phyloP scores from a whole-genome alignment of 169 alveolate genomes.

The Cryptosporidium tyzzeri region DNA sequence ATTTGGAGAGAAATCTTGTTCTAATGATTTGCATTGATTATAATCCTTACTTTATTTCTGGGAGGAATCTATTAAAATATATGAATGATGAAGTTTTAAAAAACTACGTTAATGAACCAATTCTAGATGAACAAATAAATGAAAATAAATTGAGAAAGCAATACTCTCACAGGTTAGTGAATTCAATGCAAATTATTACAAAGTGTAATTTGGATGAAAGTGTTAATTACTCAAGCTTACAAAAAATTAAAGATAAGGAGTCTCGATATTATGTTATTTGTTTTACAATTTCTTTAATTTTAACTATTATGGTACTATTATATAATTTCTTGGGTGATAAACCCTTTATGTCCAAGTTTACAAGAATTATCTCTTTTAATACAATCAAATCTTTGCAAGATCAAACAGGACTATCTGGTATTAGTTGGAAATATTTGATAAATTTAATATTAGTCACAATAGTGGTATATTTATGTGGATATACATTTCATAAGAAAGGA shows the following conservation, averaged over 20 bases:
- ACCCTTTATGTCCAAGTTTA: conserved; percentile 22
- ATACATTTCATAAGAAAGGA: conserved; percentile 49
- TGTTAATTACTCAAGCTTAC: conserved; percentile 1
- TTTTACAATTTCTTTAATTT: conserved; percentile 28
- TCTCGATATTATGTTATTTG: conserved; percentile 34
- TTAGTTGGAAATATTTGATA: conserved; percentile 41
- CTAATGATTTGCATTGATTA: conserved; percentile 27
- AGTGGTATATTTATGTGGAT: conserved; percentile 64
- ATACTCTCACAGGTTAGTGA: conserved; percentile 18
- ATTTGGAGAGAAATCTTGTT: background rate
- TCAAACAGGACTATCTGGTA: conserved; percentile 30
- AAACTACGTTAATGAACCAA: background rate
- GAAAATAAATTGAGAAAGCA: background rate
- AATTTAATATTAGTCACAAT: conserved; percentile 24
- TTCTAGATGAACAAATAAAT: background rate
- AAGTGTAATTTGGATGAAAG: conserved; percentile 19
- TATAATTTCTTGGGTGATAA: conserved; percentile 25
- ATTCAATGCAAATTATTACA: conserved; percentile 14
- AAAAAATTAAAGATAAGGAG: conserved; percentile 30
- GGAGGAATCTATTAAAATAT: conserved; percentile 17
- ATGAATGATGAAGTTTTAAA: conserved; percentile 34
- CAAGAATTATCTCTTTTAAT: conserved; percentile 19
- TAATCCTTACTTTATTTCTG: conserved; percentile 64
- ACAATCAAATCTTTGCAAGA: conserved; percentile 13
- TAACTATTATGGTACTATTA: conserved; percentile 38